These are phyloP conservation scores for Aspergillus avenaceus DNA, from an alignment of 495 filamentous ascomycete genomes.

Conservation along the genomic window DNA sequence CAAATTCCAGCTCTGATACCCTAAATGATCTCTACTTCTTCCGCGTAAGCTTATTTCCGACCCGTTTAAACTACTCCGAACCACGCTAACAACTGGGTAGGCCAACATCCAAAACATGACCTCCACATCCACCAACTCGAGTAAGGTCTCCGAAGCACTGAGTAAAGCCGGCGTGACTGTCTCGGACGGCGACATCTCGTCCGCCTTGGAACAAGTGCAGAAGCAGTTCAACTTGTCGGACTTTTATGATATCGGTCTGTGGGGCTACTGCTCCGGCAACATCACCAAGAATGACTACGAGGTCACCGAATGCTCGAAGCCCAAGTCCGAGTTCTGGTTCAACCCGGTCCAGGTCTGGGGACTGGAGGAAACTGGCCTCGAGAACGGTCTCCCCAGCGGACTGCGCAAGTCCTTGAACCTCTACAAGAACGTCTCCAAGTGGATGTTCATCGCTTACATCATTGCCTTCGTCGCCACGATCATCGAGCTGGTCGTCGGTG, in stretches of 20 bases:
- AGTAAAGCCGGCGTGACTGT: conserved; percentile 26
- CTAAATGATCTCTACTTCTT: conserved; percentile 65
- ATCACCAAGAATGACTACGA: conserved; percentile 44
- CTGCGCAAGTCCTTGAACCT: conserved; percentile 61
- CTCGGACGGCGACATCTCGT: conserved; percentile 24
- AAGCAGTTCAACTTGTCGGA: conserved; percentile 59
- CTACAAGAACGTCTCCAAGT: conserved; percentile 70
- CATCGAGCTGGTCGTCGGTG: conserved; percentile 63
- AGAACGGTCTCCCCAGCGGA: conserved; percentile 58
- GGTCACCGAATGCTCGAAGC: conserved; percentile 50
- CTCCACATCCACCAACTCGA: conserved; percentile 20
- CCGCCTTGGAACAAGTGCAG: conserved; percentile 30
- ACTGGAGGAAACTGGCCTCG: conserved; percentile 49
- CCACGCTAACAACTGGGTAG: conserved; percentile 21
- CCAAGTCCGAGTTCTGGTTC: conserved; percentile 70
- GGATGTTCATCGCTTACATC: conserved; percentile 71
- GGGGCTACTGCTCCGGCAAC: conserved; percentile 77
- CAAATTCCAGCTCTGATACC: conserved; percentile 52
- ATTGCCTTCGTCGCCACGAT: conserved; percentile 68
- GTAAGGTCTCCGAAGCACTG: conserved; percentile 20
- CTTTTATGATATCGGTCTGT: conserved; percentile 77
- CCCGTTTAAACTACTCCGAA: not conserved
- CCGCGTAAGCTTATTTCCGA: conserved; percentile 44
- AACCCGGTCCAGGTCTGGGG: conserved; percentile 61
- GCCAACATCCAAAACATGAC: conserved; percentile 39